Evolutionary conservation across 768 basidiomycete genomes (phyloP).

Genomic region (Rhodotorula toruloides): DNA sequence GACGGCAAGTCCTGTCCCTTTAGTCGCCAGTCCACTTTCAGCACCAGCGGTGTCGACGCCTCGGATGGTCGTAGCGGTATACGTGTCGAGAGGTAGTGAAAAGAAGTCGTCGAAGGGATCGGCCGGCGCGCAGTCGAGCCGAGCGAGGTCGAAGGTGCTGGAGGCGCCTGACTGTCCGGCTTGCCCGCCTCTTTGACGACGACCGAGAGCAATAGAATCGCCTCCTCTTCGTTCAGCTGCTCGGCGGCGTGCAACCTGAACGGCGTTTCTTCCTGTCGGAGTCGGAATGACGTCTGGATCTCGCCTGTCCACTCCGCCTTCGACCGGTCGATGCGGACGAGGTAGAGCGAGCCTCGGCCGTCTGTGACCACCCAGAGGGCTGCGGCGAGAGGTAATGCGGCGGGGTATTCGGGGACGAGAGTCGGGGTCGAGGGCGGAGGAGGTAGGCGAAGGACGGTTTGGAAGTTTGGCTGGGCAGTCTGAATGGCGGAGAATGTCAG

Average conservation of each 20-base stretch:
- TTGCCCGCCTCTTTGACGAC: not conserved
- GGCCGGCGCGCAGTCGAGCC: slow-evolving; percentile 10
- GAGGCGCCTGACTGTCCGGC: not conserved
- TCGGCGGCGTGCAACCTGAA: slow-evolving; percentile 23
- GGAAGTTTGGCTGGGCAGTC: not conserved
- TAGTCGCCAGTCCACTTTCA: slow-evolving; percentile 4
- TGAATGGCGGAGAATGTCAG: not conserved
- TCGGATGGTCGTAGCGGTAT: not conserved
- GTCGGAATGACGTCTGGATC: not conserved
- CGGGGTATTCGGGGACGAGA: slow-evolving; percentile 29
- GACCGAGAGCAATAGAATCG: slow-evolving; percentile 13
- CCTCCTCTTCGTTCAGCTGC: not conserved
- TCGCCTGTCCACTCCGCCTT: not conserved
- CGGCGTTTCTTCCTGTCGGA: not conserved
- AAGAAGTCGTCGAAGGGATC: slow-evolving; percentile 16
- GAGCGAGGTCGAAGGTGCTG: not conserved
- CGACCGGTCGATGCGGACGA: slow-evolving; percentile 10
- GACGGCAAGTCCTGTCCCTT: slow-evolving; percentile 15
- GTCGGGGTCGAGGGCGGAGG: not conserved
- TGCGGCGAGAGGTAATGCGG: slow-evolving; percentile 9
- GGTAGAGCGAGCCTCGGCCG: slow-evolving; percentile 21
- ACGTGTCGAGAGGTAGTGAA: slow-evolving; percentile 15
- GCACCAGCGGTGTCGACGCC: not conserved
- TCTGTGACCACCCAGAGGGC: slow-evolving; percentile 22
- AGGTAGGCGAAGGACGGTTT: slow-evolving; percentile 20